Percentiles rank a stretch among this genome's conserved stretches.
Conservation (phyloP, 176 grass and related monocot genomes). For the Juncus effusus region DNA sequence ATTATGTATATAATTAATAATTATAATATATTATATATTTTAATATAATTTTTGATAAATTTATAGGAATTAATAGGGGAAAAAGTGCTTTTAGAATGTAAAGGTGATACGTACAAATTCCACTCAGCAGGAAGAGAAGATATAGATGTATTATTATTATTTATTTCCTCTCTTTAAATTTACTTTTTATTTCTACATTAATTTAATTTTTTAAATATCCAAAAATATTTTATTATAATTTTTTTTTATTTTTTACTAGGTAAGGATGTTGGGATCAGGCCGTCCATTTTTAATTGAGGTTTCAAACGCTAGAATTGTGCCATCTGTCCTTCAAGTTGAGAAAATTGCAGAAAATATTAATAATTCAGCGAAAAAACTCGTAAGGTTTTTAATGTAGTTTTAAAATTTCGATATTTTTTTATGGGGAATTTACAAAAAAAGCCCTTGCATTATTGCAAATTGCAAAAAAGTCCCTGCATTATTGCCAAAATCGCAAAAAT, state of each 20-base stretch:
- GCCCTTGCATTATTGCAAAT: not conserved
- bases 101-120: constrained; percentile 80
- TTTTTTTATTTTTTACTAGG: constrained; percentile 34
- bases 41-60: constrained; percentile 8
- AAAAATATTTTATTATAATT: constrained; percentile 30
- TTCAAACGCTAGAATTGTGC: constrained; percentile 55
- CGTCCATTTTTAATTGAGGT: constrained; percentile 89
- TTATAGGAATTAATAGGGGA: constrained; percentile 83
- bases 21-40: constrained; percentile 4
- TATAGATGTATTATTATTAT: constrained; percentile 75
- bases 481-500: no score
- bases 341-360: constrained; percentile 74
- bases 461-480: no score
- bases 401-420: not conserved
- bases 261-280: constrained; percentile 96
- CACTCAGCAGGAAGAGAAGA: constrained; percentile 98
- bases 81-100: constrained; percentile 46
- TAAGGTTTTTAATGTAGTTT: constrained; percentile 33
- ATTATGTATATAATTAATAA: not conserved
- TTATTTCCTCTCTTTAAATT: not conserved
- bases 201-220: constrained; percentile 17
- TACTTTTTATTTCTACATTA: not conserved
- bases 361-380: constrained; percentile 68
- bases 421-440: not conserved
- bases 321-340: constrained; percentile 61